Evolutionary conservation across 2,329 filamentous ascomycete genomes (phyloP), one percentile per base, ranked within the genome.

Genomic region (Pestalotiopsis sp.): DNA sequence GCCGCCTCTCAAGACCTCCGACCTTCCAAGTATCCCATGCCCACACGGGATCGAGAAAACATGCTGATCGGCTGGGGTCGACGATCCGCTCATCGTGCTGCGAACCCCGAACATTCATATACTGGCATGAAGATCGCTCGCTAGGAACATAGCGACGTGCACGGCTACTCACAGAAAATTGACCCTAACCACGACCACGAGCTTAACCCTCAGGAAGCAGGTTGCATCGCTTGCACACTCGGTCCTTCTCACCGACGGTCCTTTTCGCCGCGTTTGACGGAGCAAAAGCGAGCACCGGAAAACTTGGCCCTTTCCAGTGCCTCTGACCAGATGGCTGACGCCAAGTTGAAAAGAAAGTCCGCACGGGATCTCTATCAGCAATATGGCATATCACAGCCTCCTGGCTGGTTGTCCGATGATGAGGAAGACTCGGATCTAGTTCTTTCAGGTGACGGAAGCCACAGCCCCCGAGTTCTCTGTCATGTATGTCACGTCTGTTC

Each of bases 401-500:
- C 79, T 38, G 82, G 83, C 64, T 85, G 82, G 83, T 77, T 84
- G 58, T 83, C 82, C 65, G 81, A 84, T 52, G 79, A 80, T n/a
- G 78, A 80, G 20, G 78, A 79, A 70, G 71, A 74, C 36, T 70
- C 75, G 57, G 73, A 72, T 70, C 71, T 75, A 55, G 73, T 72
- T 69, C 71, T 74, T 64, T 73, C 72, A 68, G 74, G 76, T 69
- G 79, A 79, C 74, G 78, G 79, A 59, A 78, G 77, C 68, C 72
- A 74, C 70, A 75, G 71, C 67, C 73, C 73, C 67, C 73, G 68
- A 69, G 70, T 72, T 68, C 74, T 70, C 58, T 73, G 75, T 55
- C 81, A 80, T 65, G 75, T 83, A 31, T 89, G 87, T 69, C 87
- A 88, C 71, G 76, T 85, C 11, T 89, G 86, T 71, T 82, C 81